Base-by-base conservation (phyloP, 305 asterid species). In the Fraxinus platypoda region DNA sequence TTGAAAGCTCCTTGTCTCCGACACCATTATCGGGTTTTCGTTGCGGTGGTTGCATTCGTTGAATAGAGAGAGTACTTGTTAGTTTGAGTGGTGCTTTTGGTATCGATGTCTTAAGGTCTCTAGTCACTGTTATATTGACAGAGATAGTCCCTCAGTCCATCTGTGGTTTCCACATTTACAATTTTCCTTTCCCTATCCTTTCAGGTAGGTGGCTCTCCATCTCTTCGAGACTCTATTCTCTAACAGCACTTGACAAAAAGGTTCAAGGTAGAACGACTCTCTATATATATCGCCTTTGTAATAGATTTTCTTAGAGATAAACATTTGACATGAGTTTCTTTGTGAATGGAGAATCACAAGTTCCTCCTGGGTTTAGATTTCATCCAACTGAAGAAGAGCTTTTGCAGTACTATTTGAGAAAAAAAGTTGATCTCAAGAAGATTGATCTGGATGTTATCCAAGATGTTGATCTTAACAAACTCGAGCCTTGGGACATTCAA, bases 301-400 rank as follows among this genome's bases (percentile, higher is more conserved):
- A 38, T 38, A 38, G 15, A 57, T 26, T 13, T n/a, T 15, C 38
- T 33, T 30, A 43, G 21, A 68, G 62, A 78, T 30, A 46, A 80
- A 35, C 75, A 81, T 62, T 70, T 49, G 62, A 49, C n/a, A 43
- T 43, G 54, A 43, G 92, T 81, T 88, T 89, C 81, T 85, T 88
- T 13, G 90, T 92, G 54, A 92, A 89, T 73, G 92, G 93, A 9
- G 74, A 25, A 79, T 89, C 92, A 70, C 93, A 89, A 76, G 95
- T 92, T 3, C 94, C 93, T 19, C 97, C 97, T 5, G 97, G 97
- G 2, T 93, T 93, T 83, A 86, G 97, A 78, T 93, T 93, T 75
- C 95, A 93, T 83, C 97, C 97, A 25, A 93, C 97, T 0, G 97
- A 93, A 78, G 97, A 93, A 84, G 97, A 93, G 88, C 90, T 93